phyloP scores from a whole-genome alignment of 116 monocot genomes.

The Phalaenopsis hybrid region DNA sequence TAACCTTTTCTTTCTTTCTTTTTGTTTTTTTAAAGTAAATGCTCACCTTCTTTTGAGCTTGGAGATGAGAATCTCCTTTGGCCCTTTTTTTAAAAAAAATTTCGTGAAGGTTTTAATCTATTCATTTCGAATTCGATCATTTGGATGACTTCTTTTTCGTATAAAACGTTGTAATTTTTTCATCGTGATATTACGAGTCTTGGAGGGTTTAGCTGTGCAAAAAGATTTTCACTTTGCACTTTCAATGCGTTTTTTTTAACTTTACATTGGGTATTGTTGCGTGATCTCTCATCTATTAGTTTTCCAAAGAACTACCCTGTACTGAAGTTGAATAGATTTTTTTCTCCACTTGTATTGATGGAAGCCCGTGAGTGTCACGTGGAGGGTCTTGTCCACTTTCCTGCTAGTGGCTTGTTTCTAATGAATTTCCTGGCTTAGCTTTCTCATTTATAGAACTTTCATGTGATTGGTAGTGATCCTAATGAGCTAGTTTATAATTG shows the following conservation, averaged over 20 bases:
- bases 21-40: too few species aligned
- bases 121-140: background rate
- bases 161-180: too few species aligned
- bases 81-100: background rate
- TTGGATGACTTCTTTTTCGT: background rate
- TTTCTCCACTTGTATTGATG: background rate
- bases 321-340: background rate
- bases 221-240: background rate
- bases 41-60: background rate
- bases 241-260: background rate
- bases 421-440: slow-evolving; percentile 7
- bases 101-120: background rate
- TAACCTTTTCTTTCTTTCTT: background rate
- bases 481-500: background rate
- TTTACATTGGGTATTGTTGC: background rate
- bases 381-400: background rate
- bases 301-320: background rate
- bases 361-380: slow-evolving; percentile 10
- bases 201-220: background rate
- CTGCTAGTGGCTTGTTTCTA: background rate
- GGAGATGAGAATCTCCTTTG: background rate
- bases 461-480: slow-evolving; percentile 35
- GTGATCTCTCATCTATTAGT: background rate
- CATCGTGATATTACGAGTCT: too few species aligned
- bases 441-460: slow-evolving; percentile 26